Conservation (phyloP, 495 filamentous ascomycete species). For the Margaritispora aquatica region DNA sequence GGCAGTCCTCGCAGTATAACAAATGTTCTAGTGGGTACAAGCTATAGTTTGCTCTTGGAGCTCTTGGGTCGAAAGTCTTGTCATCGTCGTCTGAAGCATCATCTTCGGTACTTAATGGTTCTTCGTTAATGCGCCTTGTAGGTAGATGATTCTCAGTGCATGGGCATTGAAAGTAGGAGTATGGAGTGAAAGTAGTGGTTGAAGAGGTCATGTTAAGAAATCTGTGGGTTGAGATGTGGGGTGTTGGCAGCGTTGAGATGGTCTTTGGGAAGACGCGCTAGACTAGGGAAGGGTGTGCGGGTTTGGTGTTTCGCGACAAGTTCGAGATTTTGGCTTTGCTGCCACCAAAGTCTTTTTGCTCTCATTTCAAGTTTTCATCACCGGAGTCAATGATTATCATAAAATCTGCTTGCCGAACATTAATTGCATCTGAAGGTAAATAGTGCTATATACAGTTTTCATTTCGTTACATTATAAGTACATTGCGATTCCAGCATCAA, state of each 20-base stretch:
- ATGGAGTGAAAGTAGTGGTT: constrained; percentile 78
- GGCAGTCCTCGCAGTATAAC: constrained; percentile 93
- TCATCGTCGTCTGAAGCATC: constrained; percentile 67
- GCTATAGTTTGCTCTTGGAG: constrained; percentile 77
- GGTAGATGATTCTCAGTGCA: constrained; percentile 60
- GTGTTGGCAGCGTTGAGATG: background rate
- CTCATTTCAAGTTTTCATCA: too few species aligned
- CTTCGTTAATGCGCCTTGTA: constrained; percentile 33
- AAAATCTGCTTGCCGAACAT: too few species aligned
- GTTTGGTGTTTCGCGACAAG: background rate
- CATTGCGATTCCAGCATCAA: background rate
- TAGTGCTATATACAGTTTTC: background rate
- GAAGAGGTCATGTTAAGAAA: background rate
- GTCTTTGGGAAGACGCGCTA: constrained; percentile 14
- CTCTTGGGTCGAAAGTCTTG: constrained; percentile 80
- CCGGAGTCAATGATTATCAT: too few species aligned
- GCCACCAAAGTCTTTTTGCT: too few species aligned
- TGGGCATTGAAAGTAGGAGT: constrained; percentile 88
- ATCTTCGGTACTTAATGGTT: constrained; percentile 26
- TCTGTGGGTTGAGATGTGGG: background rate
- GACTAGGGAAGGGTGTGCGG: constrained; percentile 3
- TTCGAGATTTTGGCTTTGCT: too few species aligned
- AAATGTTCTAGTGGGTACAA: constrained; percentile 92
- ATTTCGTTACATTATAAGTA: constrained; percentile 2
- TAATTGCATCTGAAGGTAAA: too few species aligned